A percentile compares a stretch with the other conserved stretches of the same genome.
These are phyloP conservation scores for Flaveria floridana DNA, from an alignment of 140 eudicot species.

Conservation along the genomic window DNA sequence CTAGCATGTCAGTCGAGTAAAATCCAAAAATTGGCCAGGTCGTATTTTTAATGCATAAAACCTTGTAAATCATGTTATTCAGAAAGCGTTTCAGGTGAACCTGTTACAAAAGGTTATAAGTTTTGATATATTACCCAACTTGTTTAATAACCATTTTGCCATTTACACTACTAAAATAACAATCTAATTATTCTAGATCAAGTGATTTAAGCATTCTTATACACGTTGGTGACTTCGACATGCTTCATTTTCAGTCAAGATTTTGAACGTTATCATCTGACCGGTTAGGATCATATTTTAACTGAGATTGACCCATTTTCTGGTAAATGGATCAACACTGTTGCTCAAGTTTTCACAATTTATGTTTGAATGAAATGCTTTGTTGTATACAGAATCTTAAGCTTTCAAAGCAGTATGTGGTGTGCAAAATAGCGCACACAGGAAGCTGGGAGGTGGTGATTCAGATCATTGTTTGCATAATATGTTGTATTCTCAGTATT, in stretches of 20 bases:
- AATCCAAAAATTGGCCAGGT: background rate
- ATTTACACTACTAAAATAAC: background rate
- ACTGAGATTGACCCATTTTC: background rate
- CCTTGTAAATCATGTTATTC: background rate
- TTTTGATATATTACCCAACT: background rate
- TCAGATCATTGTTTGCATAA: constrained; percentile 31
- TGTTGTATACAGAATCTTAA: constrained; percentile 23
- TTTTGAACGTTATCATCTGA: background rate
- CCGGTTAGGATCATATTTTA: background rate
- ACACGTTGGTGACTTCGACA: background rate
- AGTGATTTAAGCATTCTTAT: background rate
- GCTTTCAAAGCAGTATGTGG: constrained; percentile 7
- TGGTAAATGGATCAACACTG: constrained; percentile 13
- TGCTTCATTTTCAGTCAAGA: background rate
- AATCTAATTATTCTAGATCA: background rate
- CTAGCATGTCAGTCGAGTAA: background rate
- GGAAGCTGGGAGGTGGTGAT: constrained; percentile 26
- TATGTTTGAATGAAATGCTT: background rate
- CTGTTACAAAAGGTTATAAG: background rate
- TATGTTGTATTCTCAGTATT: background rate
- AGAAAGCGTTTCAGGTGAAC: background rate
- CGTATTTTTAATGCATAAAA: background rate
- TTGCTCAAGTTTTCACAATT: background rate
- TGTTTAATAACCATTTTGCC: background rate
- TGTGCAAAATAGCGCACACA: constrained; percentile 17